Conservation (phyloP, 176 grass and related monocot species). For the Carex kokanica region DNA sequence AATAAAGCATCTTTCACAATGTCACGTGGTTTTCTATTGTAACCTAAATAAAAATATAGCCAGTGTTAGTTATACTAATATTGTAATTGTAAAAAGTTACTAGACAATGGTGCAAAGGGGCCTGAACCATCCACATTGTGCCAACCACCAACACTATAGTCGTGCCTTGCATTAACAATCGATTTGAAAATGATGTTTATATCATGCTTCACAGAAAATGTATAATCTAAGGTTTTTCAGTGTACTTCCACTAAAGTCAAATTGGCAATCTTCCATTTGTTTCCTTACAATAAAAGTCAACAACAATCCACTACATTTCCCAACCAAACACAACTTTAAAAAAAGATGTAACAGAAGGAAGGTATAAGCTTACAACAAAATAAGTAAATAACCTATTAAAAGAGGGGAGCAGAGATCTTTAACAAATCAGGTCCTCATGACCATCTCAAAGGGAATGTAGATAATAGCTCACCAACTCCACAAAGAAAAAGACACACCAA, state of each 20-base stretch:
- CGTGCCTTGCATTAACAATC: not conserved
- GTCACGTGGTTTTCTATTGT: slow-evolving; percentile 69
- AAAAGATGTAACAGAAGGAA: slow-evolving; percentile 2
- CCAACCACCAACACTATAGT: not conserved
- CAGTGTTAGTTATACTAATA: not conserved
- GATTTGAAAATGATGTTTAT: not conserved
- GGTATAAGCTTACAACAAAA: not conserved
- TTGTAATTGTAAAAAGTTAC: not conserved
- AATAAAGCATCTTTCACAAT: slow-evolving; percentile 87
- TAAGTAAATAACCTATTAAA: not conserved
- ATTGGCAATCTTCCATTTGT: not conserved
- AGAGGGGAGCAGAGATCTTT: not conserved
- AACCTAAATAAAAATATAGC: slow-evolving; percentile 57
- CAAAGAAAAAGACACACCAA: slow-evolving; percentile 14
- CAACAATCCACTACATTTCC: not conserved
- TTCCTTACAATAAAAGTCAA: not conserved
- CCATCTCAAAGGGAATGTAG: not conserved
- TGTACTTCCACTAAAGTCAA: not conserved
- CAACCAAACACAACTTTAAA: not conserved
- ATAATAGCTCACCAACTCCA: slow-evolving; percentile 5
- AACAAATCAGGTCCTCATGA: not conserved
- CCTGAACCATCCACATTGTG: not conserved
- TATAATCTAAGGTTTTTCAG: not conserved
- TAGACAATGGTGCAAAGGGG: not conserved
- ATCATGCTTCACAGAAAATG: not conserved